Evolutionary conservation across 257 asterid genomes (phyloP).

Genomic region (Jasminum sambac): DNA sequence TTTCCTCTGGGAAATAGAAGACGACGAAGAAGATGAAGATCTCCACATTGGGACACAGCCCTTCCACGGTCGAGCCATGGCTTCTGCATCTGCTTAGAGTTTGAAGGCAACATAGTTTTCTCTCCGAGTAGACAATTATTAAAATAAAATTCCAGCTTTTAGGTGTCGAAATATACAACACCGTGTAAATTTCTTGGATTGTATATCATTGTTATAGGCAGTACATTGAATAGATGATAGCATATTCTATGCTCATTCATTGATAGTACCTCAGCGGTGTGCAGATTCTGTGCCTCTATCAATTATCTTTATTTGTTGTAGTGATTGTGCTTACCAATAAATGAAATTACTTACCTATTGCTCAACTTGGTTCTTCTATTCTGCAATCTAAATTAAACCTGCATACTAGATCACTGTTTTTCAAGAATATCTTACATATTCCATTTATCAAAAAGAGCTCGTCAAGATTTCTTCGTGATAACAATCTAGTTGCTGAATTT

Average conservation of each 20-base stretch:
- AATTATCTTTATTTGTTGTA: not conserved
- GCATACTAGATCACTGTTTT: too few species aligned
- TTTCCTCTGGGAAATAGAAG: conserved; percentile 77
- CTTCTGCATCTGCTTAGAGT: conserved; percentile 49
- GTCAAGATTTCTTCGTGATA: too few species aligned
- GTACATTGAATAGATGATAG: conserved; percentile 5
- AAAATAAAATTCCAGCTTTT: not conserved
- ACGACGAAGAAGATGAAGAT: conserved; percentile 35
- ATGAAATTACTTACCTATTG: not conserved
- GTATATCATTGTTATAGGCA: not conserved
- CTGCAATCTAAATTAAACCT: too few species aligned
- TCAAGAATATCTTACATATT: too few species aligned
- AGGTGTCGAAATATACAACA: not conserved
- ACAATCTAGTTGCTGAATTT: too few species aligned
- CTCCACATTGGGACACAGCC: conserved; percentile 6
- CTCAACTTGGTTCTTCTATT: too few species aligned
- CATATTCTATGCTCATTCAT: not conserved
- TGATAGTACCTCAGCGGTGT: not conserved
- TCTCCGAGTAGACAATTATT: not conserved
- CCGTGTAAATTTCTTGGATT: not conserved
- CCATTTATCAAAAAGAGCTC: too few species aligned
- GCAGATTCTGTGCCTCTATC: not conserved
- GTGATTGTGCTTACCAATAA: not conserved
- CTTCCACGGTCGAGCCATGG: conserved; percentile 38
- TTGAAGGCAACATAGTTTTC: not conserved